These are phyloP conservation scores for Mesotaenium endlicherianum DNA, from an alignment of 139 green algal genomes.

Conservation along the genomic window DNA sequence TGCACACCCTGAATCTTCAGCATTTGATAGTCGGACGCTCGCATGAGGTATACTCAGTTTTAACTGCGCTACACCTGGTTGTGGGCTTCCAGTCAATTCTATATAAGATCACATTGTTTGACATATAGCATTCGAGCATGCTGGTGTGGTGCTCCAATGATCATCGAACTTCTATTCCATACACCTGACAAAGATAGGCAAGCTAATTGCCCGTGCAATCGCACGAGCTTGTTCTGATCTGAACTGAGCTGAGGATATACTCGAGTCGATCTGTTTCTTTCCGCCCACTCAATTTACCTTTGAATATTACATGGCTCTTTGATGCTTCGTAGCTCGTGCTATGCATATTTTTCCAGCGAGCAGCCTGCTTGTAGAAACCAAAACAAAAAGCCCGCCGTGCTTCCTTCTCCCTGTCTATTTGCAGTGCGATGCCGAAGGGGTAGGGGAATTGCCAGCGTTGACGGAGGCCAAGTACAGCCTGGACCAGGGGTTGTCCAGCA, in stretches of 20 bases:
- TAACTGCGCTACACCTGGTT: background rate
- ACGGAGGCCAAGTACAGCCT: constrained; percentile 22
- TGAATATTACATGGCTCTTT: constrained; percentile 2
- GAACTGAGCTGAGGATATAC: too few species aligned
- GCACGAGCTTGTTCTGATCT: background rate
- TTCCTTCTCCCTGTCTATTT: background rate
- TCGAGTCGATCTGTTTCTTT: too few species aligned
- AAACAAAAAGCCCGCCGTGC: background rate
- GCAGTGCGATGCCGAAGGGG: constrained; percentile 58
- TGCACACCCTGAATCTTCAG: constrained; percentile 37
- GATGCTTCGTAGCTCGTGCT: background rate
- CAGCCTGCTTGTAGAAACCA: background rate
- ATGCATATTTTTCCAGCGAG: too few species aligned
- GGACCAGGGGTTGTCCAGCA: background rate
- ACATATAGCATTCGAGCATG: background rate
- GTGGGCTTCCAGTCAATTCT: background rate
- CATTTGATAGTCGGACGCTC: constrained; percentile 37
- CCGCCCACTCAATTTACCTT: background rate
- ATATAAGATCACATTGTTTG: background rate
- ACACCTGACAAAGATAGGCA: background rate
- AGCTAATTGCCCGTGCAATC: background rate
- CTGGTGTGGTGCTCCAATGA: background rate
- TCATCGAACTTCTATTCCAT: background rate
- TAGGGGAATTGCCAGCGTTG: background rate
- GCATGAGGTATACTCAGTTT: constrained; percentile 26